phyloP scores from a whole-genome alignment of 2,329 filamentous ascomycete species.

The Colletotrichum tabaci region DNA sequence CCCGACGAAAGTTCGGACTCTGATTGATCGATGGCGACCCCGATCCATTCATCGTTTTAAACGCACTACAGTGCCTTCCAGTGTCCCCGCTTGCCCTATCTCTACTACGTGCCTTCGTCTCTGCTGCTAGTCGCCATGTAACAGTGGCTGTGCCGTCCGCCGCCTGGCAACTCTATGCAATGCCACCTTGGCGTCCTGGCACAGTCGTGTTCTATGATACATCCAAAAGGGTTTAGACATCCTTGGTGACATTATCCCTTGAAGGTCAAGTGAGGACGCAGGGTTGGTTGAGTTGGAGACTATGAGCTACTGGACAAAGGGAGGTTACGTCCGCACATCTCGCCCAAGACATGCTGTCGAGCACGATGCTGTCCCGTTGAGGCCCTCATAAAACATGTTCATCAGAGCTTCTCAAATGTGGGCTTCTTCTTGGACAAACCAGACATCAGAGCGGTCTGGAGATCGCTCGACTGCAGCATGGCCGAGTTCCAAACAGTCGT shows the following conservation, averaged over 20 bases:
- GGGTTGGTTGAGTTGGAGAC: not conserved
- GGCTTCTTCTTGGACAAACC: slow-evolving; percentile 85
- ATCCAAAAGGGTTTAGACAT: not conserved
- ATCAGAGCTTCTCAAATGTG: slow-evolving; percentile 86
- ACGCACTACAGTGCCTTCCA: not conserved
- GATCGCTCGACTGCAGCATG: slow-evolving; percentile 85
- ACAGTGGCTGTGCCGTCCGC: slow-evolving; percentile 15
- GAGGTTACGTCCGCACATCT: not conserved
- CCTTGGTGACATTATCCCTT: not conserved
- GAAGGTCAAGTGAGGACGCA: not conserved
- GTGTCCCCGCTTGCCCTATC: slow-evolving; percentile 2
- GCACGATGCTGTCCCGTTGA: no score
- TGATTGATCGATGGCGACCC: slow-evolving; percentile 51
- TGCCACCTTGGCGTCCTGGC: not conserved
- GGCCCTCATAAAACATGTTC: not conserved
- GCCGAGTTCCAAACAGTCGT: slow-evolving; percentile 90
- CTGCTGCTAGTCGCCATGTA: slow-evolving; percentile 7
- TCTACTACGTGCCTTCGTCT: not conserved
- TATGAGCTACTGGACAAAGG: not conserved
- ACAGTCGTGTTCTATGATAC: slow-evolving; percentile 6
- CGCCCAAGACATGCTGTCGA: not conserved
- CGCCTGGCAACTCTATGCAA: slow-evolving; percentile 4
- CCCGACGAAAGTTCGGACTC: slow-evolving; percentile 68
- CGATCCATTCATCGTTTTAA: not conserved
- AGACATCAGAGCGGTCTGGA: slow-evolving; percentile 80